Percentiles rank a stretch among this genome's conserved stretches.
These are phyloP conservation scores for Dactylis glomerata DNA, from an alignment of 176 grass and related monocot genomes.

Conservation along the genomic window DNA sequence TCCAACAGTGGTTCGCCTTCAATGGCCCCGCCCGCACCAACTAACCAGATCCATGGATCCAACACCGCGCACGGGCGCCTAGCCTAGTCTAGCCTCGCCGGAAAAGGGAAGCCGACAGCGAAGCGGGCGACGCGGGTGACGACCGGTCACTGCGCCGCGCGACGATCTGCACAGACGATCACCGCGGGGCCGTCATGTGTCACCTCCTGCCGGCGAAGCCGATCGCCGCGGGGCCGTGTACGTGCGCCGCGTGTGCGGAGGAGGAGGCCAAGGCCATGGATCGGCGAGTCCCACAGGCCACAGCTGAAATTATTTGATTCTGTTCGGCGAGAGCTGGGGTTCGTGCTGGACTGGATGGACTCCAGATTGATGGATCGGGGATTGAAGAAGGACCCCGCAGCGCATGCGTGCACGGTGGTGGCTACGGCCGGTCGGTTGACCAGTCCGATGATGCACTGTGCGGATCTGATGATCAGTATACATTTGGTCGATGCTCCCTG, in stretches of 20 bases:
- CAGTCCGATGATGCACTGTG: background rate
- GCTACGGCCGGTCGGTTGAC: conserved; percentile 1
- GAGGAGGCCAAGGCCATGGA: background rate
- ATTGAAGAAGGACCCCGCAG: background rate
- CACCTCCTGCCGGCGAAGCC: background rate
- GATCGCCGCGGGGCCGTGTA: background rate
- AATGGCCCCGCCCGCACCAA: background rate
- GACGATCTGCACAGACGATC: background rate
- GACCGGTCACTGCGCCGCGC: background rate
- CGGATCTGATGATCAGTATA: background rate
- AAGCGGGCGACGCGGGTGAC: background rate
- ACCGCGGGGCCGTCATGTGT: background rate
- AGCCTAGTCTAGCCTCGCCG: background rate
- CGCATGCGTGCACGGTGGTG: background rate
- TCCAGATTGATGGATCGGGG: background rate
- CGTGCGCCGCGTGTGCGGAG: background rate
- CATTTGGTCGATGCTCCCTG: background rate
- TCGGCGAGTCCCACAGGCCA: background rate
- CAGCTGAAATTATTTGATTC: background rate
- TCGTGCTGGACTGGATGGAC: background rate
- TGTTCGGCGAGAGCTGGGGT: background rate
- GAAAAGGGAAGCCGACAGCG: background rate
- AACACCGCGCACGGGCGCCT: background rate
- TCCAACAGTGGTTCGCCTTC: background rate
- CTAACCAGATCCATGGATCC: background rate